A percentile compares a stretch with the other conserved stretches of the same genome.
phyloP scores from a whole-genome alignment of 2,329 filamentous ascomycete genomes.

The Aspergillus sp. region DNA sequence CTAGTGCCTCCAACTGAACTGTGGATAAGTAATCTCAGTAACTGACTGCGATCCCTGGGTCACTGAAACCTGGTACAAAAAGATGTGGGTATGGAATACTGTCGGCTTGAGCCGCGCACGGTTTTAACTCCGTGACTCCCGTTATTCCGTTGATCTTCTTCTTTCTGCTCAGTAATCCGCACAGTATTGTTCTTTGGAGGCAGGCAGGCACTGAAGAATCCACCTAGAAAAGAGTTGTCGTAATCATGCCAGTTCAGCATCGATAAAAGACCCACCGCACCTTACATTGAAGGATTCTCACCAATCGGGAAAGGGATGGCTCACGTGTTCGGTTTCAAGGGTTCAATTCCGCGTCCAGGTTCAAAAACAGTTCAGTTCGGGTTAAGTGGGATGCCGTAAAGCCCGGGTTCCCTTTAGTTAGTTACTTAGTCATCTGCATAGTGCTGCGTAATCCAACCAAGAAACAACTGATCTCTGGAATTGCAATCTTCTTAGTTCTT shows the following conservation, averaged over 20 bases:
- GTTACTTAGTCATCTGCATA: too few relatives aligned
- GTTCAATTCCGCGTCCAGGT: too few relatives aligned
- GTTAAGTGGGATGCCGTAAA: too few relatives aligned
- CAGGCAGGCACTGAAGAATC: too few relatives aligned
- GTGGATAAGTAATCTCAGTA: too few relatives aligned
- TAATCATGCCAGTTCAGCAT: neutral
- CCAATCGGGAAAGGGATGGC: neutral
- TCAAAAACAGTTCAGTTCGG: too few relatives aligned
- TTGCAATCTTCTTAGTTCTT: neutral
- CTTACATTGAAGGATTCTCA: neutral
- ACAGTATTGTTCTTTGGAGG: neutral
- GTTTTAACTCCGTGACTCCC: too few relatives aligned
- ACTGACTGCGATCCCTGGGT: neutral
- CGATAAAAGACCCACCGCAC: neutral
- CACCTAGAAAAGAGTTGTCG: neutral
- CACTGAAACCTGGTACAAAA: too few relatives aligned
- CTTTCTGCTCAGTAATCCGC: neutral
- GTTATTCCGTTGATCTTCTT: neutral
- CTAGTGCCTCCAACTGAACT: too few relatives aligned
- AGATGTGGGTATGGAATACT: neutral
- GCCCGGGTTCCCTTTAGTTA: too few relatives aligned
- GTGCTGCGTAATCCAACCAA: neutral
- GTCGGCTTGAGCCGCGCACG: neutral
- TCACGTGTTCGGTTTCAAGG: too few relatives aligned
- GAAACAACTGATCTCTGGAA: neutral